Evolutionary conservation across 257 asterid species (phyloP), one percentile per base, ranked within the genome.

Genomic region (Ophiorrhiza pumila): DNA sequence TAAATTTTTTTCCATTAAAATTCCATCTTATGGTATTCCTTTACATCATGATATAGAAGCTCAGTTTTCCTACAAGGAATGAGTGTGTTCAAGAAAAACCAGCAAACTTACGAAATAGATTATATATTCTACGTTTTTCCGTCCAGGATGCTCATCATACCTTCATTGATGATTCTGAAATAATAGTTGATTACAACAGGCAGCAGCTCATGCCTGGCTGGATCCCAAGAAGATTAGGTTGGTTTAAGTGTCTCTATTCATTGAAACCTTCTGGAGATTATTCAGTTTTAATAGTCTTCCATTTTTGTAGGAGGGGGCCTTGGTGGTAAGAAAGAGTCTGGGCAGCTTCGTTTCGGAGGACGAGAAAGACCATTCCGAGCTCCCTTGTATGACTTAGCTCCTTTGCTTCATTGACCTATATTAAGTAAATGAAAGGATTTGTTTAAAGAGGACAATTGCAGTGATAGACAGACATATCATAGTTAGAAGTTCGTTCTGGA

Each of bases 151-250:
- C 98, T 45, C 97, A 91, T 79, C 95, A 90, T 80, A 80, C 96
- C 45, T 42, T 56, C 34, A 76, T 95, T 53, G 98, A 95, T n/a
- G 96, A 85, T 85, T 95, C 96, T 41, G 98, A 92, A 77, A 89
- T 95, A 65, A 81, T 86, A 73, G 99, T 95, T 71, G 99, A 95
- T 81, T 95, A 89, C 87, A 90, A 87, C 61, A 87, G 97, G 77
- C 98, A 95, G 81, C 97, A 89, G 55, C 84, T 95, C 82, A 95
- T 92, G 99, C 92, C 97, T 32, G 96, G 99, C 53, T 95, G 99
- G 99, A 92, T 95, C 82, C 98, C 99, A 20, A 89, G 99, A 89
- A 86, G 99, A 80, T 82, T 95, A 80, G 97, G 98, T 89, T 77
- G 65, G 83, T 75, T n/a, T 61, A 68, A 73, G 13, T 41, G 32